Evolutionary conservation across 2,329 filamentous ascomycete genomes (phyloP), one percentile per base, ranked within the genome.

Genomic region (Tolypocladium guangdongense): DNA sequence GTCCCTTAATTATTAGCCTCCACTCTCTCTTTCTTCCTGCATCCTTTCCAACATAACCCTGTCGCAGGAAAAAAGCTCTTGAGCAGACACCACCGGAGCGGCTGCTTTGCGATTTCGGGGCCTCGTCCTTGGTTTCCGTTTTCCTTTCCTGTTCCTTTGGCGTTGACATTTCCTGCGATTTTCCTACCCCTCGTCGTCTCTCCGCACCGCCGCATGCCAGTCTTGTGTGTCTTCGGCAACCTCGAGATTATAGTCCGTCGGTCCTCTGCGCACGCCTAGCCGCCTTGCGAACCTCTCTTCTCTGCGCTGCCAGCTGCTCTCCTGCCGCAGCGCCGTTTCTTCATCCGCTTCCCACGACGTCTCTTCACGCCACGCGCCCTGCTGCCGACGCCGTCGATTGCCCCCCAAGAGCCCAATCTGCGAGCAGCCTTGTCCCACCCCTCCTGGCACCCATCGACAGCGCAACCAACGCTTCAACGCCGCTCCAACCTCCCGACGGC

Each of bases 1-100:
- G 46, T 53, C 52, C 52, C 51, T 50, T 55, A 48, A 57, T 36
- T 49, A 57, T 24, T 49, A 48, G 45, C 51, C 54, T 56, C 54
- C 52, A 55, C 54, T 49, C 37, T 36, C 50, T 48, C 52, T 43
- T 50, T 48, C 38, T 38, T 56, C 47, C 56, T 52, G 51, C 56
- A 54, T 52, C 56, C 52, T 54, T 56, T 52, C 50, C 49, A 54
- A 27, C 43, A 52, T 41, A 55, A 32, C 55, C 50, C 38, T 52
- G 50, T 27, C 43, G 35, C 38, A 53, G 50, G 45, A 53, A 56
- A 56, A 51, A 51, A 49, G 48, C 36, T 41, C 51, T 43, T 39
- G 45, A 51, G 51, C 46, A 53, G 48, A 45, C 48, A 54, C 43
- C 50, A 54, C 43, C 50, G 54, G 52, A 51, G 54, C 54, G 50